Base-by-base conservation (phyloP, 805 yeast species). In the Spencermartinsiella europaea region DNA sequence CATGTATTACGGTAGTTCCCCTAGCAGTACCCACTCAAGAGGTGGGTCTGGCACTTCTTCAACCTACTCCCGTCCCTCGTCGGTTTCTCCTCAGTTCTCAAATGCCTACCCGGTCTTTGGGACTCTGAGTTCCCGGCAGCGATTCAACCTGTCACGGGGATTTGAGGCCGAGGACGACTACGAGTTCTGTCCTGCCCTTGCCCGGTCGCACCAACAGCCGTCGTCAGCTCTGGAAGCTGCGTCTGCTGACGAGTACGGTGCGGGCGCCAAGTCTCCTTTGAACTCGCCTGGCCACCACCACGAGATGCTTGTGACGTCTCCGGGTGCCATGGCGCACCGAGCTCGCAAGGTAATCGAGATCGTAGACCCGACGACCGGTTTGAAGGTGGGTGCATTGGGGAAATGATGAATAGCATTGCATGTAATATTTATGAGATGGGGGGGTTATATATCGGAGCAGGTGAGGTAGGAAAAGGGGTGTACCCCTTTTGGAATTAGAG, bases 111-210 rank as follows among this genome's bases (percentile, higher is more conserved):
- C 60, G 37, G 56, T 40, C 5, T 25, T 34, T 21, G 47, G 41
- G 27, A 40, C 45, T 22, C 40, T 36, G 19, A 28, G 49, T 22
- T 45, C 54, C 19, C 49, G 56, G 20, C 52, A 58, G 15, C 72
- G 76, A 49, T 72, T 80, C 56, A 76, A 81, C 53, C 74, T 80
- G 34, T 78, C 81, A 57, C 76, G 84, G 55, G 81, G 87, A 34
- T 82, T 84, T 61, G 89, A 82, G 54, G 60, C 72, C 35, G 87
- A 80, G 60, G 85, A 83, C 54, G 91, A 84, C 62, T 60, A 75
- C 42, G 90, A 81, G 65, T 85, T 85, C 62, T 80, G 82, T 54
- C 85, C 85, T 5, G 68, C 67, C 2, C 51, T 66, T 34, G 47
- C 52, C 19, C 40, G 15, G 37, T 14, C 41, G 4, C 17, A 34